Evolutionary conservation across 2,329 filamentous ascomycete species (phyloP).

Genomic region (Aspergillus novofumigatus): DNA sequence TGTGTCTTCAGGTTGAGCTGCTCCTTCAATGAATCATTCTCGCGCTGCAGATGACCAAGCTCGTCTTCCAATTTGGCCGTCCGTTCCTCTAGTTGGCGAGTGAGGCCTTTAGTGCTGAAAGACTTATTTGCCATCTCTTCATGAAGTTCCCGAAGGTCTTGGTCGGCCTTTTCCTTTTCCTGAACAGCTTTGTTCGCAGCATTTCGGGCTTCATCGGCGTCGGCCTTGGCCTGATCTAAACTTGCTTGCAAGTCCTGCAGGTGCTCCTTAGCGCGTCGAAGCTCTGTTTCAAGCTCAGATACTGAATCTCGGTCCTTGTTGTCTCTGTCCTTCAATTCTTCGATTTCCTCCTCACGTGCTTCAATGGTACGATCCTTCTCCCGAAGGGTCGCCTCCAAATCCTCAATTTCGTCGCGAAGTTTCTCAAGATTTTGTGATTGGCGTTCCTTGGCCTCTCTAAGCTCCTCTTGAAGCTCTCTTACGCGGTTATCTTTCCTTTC

Average conservation of each 20-base stretch:
- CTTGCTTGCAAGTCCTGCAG: constrained; percentile 43
- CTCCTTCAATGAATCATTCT: constrained; percentile 41
- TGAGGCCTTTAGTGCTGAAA: constrained; percentile 68
- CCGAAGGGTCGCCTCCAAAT: constrained; percentile 70
- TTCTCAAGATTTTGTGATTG: constrained; percentile 58
- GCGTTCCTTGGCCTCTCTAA: constrained; percentile 55
- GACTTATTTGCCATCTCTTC: constrained; percentile 78
- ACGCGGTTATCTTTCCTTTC: constrained; percentile 45
- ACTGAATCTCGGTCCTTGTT: constrained; percentile 41
- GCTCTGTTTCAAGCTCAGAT: constrained; percentile 47
- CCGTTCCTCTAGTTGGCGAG: constrained; percentile 71
- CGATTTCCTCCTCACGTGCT: constrained; percentile 70
- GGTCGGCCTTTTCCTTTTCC: constrained; percentile 47
- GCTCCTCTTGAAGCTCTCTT: constrained; percentile 44
- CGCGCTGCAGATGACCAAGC: constrained; percentile 50
- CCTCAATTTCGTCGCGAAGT: constrained; percentile 68
- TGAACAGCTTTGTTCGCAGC: constrained; percentile 48
- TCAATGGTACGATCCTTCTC: constrained; percentile 71
- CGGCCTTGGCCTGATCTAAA: constrained; percentile 35
- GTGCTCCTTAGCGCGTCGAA: constrained; percentile 43
- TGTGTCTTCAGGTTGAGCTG: constrained; percentile 43
- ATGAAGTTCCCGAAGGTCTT: constrained; percentile 60
- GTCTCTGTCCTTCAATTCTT: constrained; percentile 55
- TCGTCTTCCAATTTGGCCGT: constrained; percentile 63
- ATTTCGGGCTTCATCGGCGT: constrained; percentile 42